Evolutionary conservation across 139 green algal genomes (phyloP), one percentile per base, ranked within the genome.

Genomic region (Marvania coccoides): DNA sequence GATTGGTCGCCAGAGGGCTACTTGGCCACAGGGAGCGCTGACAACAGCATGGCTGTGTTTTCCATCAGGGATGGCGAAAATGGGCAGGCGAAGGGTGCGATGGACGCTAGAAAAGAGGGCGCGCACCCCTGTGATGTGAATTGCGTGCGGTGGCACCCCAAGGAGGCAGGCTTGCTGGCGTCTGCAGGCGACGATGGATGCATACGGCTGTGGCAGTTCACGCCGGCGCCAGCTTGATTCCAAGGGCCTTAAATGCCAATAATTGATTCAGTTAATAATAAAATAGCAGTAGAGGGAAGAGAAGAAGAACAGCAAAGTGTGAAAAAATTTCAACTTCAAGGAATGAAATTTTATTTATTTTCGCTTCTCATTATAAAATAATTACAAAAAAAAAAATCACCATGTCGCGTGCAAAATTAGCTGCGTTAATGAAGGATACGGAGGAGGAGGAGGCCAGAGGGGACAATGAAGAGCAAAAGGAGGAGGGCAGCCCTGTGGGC

Each of bases 81-180:
- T 34, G 23, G 48, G 15, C 38, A 14, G 3, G 54, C 46, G 53
- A 29, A 24, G 47, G 65, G 28, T 36, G 19, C 7, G 26, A 12
- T 81, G 47, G 62, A 80, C 26, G 58, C 42, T 34, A 61, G 14
- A 34, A 53, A 69, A 24, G 42, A 63, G 9, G 30, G 74, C 10
- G 85, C 85, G 2, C 89, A 95, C 39, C 12, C 24, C 2, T 37
- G 61, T 12, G 89, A 96, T 69, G 78, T 95, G 2, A 96, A 96
- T 70, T 94, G 89, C 63, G 89, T 95, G 24, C 57, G 72, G 0
- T 96, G 88, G 87, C 71, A 84, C 57, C 89, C 89, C 1, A 56
- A 28, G 2, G 54, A 85, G 19, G 61, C 69, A 6, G 38, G 24
- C 1, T 42, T 95, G 61, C 64, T 96, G 28, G 85, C 84, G 4